Base-by-base conservation (phyloP, 768 basidiomycete species). In the Xerocomus potaroensis region DNA sequence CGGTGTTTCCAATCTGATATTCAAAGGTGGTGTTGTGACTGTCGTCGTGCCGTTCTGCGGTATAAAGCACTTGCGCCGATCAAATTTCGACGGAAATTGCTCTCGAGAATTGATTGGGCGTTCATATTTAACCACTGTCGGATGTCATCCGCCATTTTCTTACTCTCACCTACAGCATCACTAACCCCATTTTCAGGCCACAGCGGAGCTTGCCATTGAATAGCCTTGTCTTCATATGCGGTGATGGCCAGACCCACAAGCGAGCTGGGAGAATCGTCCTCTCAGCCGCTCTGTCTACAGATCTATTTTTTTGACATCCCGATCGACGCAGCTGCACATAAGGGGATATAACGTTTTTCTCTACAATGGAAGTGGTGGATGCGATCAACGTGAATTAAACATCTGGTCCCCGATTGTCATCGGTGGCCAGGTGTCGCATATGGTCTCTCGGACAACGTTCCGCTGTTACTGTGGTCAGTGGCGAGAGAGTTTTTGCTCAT, bases 81-180 rank as follows among this genome's bases (percentile, higher is more conserved):
- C 47, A 41, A 51, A 45, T 54, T 57, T 32, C 36, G 21, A 47
- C 60, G 61, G 61, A 61, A 53, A 61, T 61, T 61, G 54, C 47
- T 46, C 42, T 6, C 32, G 24, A 45, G 11, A 41, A 21, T 27
- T 52, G 47, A 51, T 41, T 44, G 35, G 22, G 40, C 34, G 18
- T 61, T 50, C 51, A 37, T 47, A 24, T n/a, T 47, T 35, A 46
- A 45, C 35, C 40, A 43, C 29, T 33, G 30, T 43, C 31, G 41
- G 37, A 39, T 37, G 46, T 30, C 50, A 34, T 45, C 47, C 32
- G 7, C 39, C 21, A 30, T 29, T 27, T 34, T 54, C 42, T 49
- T 54, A 43, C 43, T 43, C 35, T 9, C 36, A 43, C 29, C 36
- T 23, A 29, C 45, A 31, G 29, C 27, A 35, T 10, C 26, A 18